These are phyloP conservation scores for Onygenales sp. DNA, from an alignment of 2,329 filamentous ascomycete genomes.

Conservation along the genomic window DNA sequence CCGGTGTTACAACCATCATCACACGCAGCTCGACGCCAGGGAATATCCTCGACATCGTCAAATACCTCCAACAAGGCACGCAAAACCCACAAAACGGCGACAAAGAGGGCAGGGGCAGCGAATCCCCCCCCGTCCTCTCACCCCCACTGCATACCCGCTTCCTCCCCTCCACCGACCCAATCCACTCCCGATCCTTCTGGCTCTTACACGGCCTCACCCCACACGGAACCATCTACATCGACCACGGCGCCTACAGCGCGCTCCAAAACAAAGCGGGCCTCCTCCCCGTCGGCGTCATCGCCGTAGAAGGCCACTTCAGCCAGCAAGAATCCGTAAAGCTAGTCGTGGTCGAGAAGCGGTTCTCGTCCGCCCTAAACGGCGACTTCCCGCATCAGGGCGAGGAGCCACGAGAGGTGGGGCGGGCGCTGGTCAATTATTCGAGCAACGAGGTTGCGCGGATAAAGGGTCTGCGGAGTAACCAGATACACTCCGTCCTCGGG, in stretches of 20 bases:
- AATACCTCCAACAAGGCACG: conserved; percentile 55
- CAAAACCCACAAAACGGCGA: conserved; percentile 22
- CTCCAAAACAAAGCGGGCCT: conserved; percentile 76
- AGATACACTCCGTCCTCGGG: conserved; percentile 71
- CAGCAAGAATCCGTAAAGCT: conserved; percentile 89
- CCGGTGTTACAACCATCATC: conserved; percentile 91
- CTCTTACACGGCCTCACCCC: conserved; percentile 84
- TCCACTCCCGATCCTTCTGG: conserved; percentile 95
- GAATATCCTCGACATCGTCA: conserved; percentile 80
- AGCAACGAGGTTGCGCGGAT: conserved; percentile 73
- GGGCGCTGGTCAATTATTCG: conserved; percentile 90
- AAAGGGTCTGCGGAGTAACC: conserved; percentile 69
- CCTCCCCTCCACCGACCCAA: conserved; percentile 71
- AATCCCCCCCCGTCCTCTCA: too few relatives aligned
- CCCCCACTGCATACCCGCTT: conserved; percentile 66
- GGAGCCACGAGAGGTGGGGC: conserved; percentile 63
- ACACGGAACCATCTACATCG: conserved; percentile 86
- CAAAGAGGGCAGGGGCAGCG: not conserved
- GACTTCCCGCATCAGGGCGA: conserved; percentile 29
- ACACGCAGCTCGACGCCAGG: conserved; percentile 87
- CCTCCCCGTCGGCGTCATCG: conserved; percentile 81
- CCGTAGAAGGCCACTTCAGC: conserved; percentile 77
- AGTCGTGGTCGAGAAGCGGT: conserved; percentile 61
- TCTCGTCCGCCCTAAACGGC: conserved; percentile 26
- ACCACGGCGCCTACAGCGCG: conserved; percentile 75